phyloP scores from a whole-genome alignment of 2,329 filamentous ascomycete species.

The Aureobasidium sp. region DNA sequence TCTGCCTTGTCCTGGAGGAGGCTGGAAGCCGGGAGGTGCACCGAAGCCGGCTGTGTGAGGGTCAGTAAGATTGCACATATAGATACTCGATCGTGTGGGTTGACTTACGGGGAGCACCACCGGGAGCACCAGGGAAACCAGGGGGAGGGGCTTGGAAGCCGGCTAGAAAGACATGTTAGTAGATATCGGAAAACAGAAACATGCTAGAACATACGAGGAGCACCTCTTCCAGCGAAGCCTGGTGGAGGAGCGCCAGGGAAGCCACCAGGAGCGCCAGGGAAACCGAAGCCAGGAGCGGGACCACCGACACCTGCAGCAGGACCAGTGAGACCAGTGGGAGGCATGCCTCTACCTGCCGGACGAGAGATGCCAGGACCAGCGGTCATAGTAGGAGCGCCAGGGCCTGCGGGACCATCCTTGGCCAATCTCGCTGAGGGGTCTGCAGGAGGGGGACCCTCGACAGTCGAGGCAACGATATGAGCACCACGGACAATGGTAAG shows the following conservation, averaged over 20 bases:
- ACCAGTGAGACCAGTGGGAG: constrained; percentile 73
- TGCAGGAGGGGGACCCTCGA: constrained; percentile 90
- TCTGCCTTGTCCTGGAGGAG: constrained; percentile 40
- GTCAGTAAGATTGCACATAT: background rate
- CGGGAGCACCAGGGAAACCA: constrained; percentile 42
- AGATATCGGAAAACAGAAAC: background rate
- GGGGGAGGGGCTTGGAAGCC: constrained; percentile 22
- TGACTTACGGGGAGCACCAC: constrained; percentile 21
- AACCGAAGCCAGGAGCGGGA: constrained; percentile 57
- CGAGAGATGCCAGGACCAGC: constrained; percentile 85
- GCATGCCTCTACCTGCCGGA: constrained; percentile 76
- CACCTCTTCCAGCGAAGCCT: constrained; percentile 30
- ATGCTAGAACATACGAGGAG: constrained; percentile 24
- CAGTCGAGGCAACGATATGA: constrained; percentile 88
- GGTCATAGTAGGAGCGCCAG: constrained; percentile 59
- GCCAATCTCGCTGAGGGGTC: constrained; percentile 88
- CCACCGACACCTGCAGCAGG: constrained; percentile 83
- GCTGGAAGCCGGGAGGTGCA: constrained; percentile 21
- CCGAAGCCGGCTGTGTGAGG: constrained; percentile 19
- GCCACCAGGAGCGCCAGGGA: constrained; percentile 40
- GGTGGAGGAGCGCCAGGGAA: constrained; percentile 41
- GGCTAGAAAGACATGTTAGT: background rate
- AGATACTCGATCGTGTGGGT: background rate
- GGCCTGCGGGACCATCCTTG: constrained; percentile 52
- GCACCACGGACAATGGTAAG: constrained; percentile 91